Evolutionary conservation across 2,329 filamentous ascomycete species (phyloP).

Genomic region (Verticillium alfalfae): DNA sequence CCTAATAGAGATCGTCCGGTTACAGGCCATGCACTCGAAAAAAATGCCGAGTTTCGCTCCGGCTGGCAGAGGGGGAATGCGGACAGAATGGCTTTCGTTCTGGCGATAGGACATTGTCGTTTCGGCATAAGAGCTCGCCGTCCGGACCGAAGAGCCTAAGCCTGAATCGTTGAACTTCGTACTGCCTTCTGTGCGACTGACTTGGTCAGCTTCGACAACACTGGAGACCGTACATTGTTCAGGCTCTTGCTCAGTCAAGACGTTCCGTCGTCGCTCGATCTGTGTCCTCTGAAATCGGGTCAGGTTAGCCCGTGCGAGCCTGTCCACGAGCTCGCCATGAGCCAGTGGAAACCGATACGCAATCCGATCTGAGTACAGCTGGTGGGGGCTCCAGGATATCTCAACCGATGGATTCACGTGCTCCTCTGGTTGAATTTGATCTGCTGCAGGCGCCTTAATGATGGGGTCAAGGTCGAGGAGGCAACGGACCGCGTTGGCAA

Average conservation of each 20-base stretch:
- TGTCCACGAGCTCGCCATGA: not conserved
- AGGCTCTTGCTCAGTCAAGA: not conserved
- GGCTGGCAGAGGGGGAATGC: not conserved
- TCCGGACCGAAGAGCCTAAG: not conserved
- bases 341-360: not conserved
- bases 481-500: not conserved
- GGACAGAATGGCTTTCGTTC: not conserved
- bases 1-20: not conserved
- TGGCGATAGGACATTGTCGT: conserved; percentile 2
- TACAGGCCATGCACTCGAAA: conserved; percentile 1
- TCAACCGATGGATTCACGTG: not conserved
- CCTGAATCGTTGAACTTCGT: conserved; percentile 1
- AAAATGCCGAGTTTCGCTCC: not conserved
- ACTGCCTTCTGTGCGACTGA: not conserved
- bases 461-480: not conserved
- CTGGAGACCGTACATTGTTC: not conserved
- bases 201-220: not conserved
- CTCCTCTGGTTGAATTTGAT: not conserved
- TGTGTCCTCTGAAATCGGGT: conserved; percentile 1
- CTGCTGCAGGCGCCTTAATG: not conserved
- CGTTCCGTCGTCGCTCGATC: not conserved
- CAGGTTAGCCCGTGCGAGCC: not conserved
- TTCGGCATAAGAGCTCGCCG: conserved; percentile 1
- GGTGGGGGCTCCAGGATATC: not conserved
- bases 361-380: conserved; percentile 1